Evolutionary conservation across 352 stramenopile genomes (phyloP), one percentile per base, ranked within the genome.

Genomic region (Globisporangium viniferum): DNA sequence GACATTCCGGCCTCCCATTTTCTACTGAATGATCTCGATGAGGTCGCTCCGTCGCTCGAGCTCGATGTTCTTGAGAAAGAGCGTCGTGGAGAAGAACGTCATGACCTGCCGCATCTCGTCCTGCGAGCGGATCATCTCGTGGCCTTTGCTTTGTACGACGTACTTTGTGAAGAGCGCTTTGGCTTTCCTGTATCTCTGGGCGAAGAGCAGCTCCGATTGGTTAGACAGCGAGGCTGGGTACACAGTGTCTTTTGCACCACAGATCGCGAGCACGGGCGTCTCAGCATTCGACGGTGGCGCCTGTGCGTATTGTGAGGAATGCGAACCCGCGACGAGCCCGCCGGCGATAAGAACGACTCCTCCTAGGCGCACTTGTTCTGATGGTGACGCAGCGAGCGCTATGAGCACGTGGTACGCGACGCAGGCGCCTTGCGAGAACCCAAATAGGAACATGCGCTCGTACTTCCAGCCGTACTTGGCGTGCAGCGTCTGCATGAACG

Each of bases 91-190:
- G 58, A 92, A 85, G 69, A 89, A 90, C 41, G 60, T 55, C 84
- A 92, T 90, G 55, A 89, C 70, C 29, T 74, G 71, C 39, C 68
- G 80, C 81, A 89, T 90, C 59, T 91, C 81, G 7, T 80, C 69
- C 0, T 48, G 65, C 10, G 71, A 81, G 49, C 71, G 64, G 51
- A 92, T 75, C 84, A 90, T 90, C 3, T 74, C 74, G 68, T 92
- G 82, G 8, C 46, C 59, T 61, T 88, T 91, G 58, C 71, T 64
- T n/a, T 31, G 44, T 12, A 70, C 60, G 1, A 65, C 51, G 12
- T 64, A 41, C 61, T 55, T 39, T 64, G 71, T 56, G 59, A 70
- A 20, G 63, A 56, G 46, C 71, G 59, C 18, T 7, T 35, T 51
- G 20, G 66, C 22, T 53, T 70, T 49, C 18, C 31, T 76, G 59